phyloP scores from a whole-genome alignment of 2,329 filamentous ascomycete genomes.

The Epichloe festucae region DNA sequence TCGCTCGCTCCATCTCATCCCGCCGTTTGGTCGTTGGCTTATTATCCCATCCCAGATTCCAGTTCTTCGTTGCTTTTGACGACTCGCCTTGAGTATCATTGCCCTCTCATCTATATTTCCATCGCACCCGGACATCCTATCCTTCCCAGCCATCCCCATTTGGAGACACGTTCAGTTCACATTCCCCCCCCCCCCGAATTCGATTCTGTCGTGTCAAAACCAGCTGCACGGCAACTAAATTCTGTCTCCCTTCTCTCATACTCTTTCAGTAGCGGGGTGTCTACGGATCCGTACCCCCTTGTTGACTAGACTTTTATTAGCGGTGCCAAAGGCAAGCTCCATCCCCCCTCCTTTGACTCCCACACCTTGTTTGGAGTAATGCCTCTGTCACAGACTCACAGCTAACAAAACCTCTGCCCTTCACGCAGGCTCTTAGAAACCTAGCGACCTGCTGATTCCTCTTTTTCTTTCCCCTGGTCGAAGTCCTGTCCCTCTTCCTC shows the following conservation, averaged over 20 bases:
- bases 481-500: not conserved
- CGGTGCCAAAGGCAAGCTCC: slow-evolving; percentile 1
- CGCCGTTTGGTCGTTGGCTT: not conserved
- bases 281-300: not conserved
- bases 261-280: not conserved
- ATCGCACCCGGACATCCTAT: not conserved
- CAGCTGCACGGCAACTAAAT: not conserved
- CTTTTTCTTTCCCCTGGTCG: not conserved
- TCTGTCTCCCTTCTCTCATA: slow-evolving; percentile 2
- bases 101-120: too few relatives aligned
- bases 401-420: slow-evolving; percentile 4
- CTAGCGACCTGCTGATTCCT: slow-evolving; percentile 3
- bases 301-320: slow-evolving; percentile 4
- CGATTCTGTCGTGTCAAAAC: not conserved
- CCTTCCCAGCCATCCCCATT: not conserved
- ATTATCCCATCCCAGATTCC: not conserved
- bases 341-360: slow-evolving; percentile 4
- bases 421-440: slow-evolving; percentile 1
- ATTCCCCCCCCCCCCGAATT: not conserved
- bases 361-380: not conserved
- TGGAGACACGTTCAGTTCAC: not conserved
- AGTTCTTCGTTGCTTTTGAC: not conserved
- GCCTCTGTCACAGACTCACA: not conserved
- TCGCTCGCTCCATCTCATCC: not conserved
- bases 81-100: not conserved